These are phyloP conservation scores for Amanita pallidorosea DNA, from an alignment of 768 basidiomycete species.

Conservation along the genomic window DNA sequence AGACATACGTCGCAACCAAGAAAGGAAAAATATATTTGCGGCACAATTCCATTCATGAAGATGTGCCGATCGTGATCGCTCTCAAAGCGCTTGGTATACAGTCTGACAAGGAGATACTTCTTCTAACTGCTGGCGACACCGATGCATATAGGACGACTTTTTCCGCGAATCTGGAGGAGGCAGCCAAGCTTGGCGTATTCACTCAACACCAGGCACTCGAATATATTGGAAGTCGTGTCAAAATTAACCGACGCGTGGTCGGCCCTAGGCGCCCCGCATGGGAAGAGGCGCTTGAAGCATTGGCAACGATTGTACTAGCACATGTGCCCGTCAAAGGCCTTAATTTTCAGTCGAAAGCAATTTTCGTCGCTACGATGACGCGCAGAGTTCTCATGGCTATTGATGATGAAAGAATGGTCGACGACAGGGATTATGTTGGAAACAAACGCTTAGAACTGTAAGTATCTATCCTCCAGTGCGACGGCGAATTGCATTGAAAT, in stretches of 20 bases:
- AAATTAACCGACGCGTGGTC: conserved; percentile 70
- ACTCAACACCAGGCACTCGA: conserved; percentile 92
- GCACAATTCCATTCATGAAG: conserved; percentile 96
- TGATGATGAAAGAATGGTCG: conserved; percentile 94
- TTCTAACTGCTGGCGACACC: conserved; percentile 86
- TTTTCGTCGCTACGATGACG: conserved; percentile 97
- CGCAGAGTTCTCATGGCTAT: conserved; percentile 93
- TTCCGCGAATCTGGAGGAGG: conserved; percentile 88
- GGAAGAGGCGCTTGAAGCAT: conserved; percentile 93
- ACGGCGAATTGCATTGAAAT: conserved; percentile 7
- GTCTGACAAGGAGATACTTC: conserved; percentile 94
- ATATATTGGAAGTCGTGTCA: conserved; percentile 89
- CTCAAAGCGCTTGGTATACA: conserved; percentile 95
- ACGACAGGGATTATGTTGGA: conserved; percentile 97
- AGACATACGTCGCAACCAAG: conserved; percentile 95
- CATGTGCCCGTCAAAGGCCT: conserved; percentile 88
- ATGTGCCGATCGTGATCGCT: conserved; percentile 91
- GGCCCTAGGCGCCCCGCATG: conserved; percentile 78
- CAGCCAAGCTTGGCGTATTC: conserved; percentile 82
- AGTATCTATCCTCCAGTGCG: conserved; percentile 20
- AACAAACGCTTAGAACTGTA: conserved; percentile 98
- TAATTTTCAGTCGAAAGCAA: conserved; percentile 88
- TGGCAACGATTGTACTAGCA: conserved; percentile 95
- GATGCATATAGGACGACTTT: conserved; percentile 83
- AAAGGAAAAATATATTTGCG: conserved; percentile 91